These are phyloP conservation scores for Aspergillus arachidicola DNA, from an alignment of 2,329 filamentous ascomycete genomes.

Conservation along the genomic window DNA sequence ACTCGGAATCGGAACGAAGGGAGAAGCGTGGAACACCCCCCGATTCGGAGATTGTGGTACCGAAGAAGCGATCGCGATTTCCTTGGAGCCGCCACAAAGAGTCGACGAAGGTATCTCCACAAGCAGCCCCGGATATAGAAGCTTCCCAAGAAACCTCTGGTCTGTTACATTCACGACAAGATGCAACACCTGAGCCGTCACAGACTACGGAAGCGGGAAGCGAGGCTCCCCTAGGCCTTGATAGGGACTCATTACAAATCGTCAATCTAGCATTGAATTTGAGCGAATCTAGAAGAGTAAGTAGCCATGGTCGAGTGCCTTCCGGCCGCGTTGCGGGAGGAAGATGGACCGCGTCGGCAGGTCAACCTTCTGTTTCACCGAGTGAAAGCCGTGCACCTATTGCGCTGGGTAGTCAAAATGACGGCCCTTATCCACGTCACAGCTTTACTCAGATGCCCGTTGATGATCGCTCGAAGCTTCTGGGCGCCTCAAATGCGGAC, in stretches of 20 bases:
- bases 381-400: slow-evolving; percentile 24
- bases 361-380: slow-evolving; percentile 24
- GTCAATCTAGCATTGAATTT: slow-evolving; percentile 89
- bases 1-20: slow-evolving; percentile 34
- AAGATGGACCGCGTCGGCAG: slow-evolving; percentile 36
- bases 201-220: slow-evolving; percentile 13
- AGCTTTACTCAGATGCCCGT: slow-evolving; percentile 28
- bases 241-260: slow-evolving; percentile 83
- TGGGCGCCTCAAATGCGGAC: slow-evolving; percentile 11
- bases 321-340: slow-evolving; percentile 50
- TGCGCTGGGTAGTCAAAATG: slow-evolving; percentile 18
- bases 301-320: slow-evolving; percentile 60
- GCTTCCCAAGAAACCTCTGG: slow-evolving; percentile 15
- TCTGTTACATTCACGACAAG: slow-evolving; percentile 16
- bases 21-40: slow-evolving; percentile 45
- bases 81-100: slow-evolving; percentile 37
- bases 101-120: slow-evolving; percentile 33
- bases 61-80: slow-evolving; percentile 40
- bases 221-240: slow-evolving; percentile 47
- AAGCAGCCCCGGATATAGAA: slow-evolving; percentile 12
- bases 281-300: slow-evolving; percentile 72
- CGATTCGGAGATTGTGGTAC: slow-evolving; percentile 29
- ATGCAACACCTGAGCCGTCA: slow-evolving; percentile 17
- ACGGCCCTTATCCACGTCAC: slow-evolving; percentile 20
- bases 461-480: slow-evolving; percentile 26